Conservation (phyloP, 1,284 basidiomycete species). For the Cutaneotrichosporon sp. region DNA sequence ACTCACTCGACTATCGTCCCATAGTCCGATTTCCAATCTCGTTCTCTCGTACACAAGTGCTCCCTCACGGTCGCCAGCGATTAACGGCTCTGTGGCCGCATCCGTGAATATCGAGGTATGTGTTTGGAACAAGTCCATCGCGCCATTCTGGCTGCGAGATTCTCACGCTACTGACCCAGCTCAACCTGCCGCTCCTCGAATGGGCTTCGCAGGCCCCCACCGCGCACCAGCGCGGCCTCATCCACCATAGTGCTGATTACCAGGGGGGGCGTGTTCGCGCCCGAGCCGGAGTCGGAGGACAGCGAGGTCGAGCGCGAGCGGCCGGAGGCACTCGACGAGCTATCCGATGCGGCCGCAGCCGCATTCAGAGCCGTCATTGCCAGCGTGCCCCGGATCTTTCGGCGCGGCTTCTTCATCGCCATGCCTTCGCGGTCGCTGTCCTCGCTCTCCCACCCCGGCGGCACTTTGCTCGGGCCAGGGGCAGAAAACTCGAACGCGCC, state of each 20-base stretch:
- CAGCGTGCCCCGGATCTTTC: conserved; percentile 1
- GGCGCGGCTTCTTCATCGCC: background rate
- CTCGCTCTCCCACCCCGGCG: conserved; percentile 13
- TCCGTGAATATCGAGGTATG: background rate
- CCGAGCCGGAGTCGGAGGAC: background rate
- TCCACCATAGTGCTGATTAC: conserved; percentile 8
- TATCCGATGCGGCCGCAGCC: background rate
- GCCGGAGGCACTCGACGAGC: background rate
- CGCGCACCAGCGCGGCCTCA: background rate
- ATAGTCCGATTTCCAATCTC: too few relatives aligned
- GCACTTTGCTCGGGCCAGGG: background rate
- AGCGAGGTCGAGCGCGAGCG: background rate
- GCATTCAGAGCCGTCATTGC: conserved; percentile 12
- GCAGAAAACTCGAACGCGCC: conserved; percentile 8
- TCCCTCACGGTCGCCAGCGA: too few relatives aligned
- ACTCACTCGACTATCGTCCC: too few relatives aligned
- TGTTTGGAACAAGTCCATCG: background rate
- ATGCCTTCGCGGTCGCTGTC: conserved; percentile 13
- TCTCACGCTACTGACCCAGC: background rate
- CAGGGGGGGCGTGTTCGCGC: conserved; percentile 1
- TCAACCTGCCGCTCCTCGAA: conserved; percentile 34
- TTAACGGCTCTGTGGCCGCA: too few relatives aligned
- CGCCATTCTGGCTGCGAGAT: too few relatives aligned
- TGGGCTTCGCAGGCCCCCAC: conserved; percentile 29
- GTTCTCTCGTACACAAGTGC: background rate